These are phyloP conservation scores for Coemansia guatemalensis DNA, from an alignment of 192 early-diverging fungal species.

Conservation along the genomic window DNA sequence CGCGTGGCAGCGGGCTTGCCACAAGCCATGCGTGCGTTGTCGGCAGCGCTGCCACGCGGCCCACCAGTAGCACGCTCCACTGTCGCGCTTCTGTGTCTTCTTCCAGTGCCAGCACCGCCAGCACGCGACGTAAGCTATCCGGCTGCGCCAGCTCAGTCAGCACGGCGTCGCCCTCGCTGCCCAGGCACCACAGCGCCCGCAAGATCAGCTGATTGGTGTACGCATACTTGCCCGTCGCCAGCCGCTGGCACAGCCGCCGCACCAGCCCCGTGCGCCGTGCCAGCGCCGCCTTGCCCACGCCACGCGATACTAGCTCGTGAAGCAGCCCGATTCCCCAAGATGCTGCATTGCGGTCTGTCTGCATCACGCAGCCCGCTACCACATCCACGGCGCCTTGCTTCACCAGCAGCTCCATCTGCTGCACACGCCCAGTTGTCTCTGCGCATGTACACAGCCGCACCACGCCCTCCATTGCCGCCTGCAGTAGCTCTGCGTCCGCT, in stretches of 20 bases:
- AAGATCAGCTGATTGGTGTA: conserved; percentile 53
- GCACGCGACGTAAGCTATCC: conserved; percentile 37
- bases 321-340: conserved; percentile 54
- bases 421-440: not conserved
- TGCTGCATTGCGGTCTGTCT: conserved; percentile 41
- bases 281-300: conserved; percentile 29
- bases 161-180: conserved; percentile 11
- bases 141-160: conserved; percentile 27
- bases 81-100: conserved; percentile 40
- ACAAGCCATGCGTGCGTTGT: conserved; percentile 45
- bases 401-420: conserved; percentile 34
- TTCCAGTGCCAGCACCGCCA: conserved; percentile 24
- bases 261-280: conserved; percentile 29
- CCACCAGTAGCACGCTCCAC: conserved; percentile 39
- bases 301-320: conserved; percentile 51
- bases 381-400: conserved; percentile 32
- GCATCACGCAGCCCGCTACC: conserved; percentile 30
- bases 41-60: conserved; percentile 18
- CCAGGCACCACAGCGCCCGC: conserved; percentile 48
- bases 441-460: conserved; percentile 49
- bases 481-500: conserved; percentile 29
- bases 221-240: conserved; percentile 37
- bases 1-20: conserved; percentile 29
- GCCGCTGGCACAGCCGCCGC: conserved; percentile 38
- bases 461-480: conserved; percentile 35